Percentiles rank a stretch among this genome's conserved stretches.
These are phyloP conservation scores for Talaromyces atroroseus DNA, from an alignment of 2,329 filamentous ascomycete species.

Conservation along the genomic window DNA sequence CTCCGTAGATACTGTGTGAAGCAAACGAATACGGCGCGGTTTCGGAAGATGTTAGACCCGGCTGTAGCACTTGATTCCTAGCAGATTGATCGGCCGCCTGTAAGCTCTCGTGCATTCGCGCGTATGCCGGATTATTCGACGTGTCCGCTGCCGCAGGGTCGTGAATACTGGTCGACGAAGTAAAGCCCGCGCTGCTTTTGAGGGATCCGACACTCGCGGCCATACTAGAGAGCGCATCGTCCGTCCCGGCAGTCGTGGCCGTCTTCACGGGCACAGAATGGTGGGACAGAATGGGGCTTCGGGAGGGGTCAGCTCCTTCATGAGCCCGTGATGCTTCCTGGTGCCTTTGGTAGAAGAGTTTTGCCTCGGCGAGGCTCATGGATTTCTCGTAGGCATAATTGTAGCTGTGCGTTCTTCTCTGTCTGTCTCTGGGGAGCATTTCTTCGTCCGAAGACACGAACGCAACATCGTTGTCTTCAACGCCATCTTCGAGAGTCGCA, in stretches of 20 bases:
- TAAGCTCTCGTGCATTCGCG: conserved; percentile 9
- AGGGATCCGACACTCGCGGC: conserved; percentile 6
- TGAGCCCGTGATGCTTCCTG: conserved; percentile 55
- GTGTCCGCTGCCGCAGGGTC: conserved; percentile 9
- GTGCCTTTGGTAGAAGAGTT: conserved; percentile 90
- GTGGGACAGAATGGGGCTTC: conserved; percentile 21
- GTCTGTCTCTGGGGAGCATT: conserved; percentile 38
- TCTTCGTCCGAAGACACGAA: conserved; percentile 13
- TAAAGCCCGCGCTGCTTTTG: conserved; percentile 4
- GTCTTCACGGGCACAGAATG: background rate
- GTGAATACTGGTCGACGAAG: conserved; percentile 8
- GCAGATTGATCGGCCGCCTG: conserved; percentile 10
- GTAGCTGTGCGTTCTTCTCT: conserved; percentile 76
- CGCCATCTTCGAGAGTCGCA: background rate
- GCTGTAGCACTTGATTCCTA: conserved; percentile 47
- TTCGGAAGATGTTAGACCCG: conserved; percentile 21
- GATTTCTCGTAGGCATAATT: conserved; percentile 91
- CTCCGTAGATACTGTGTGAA: conserved; percentile 36
- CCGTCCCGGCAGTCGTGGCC: background rate
- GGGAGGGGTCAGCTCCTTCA: conserved; percentile 30
- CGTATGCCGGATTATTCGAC: background rate
- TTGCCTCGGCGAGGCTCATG: conserved; percentile 89
- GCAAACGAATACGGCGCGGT: background rate
- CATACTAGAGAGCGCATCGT: conserved; percentile 8
- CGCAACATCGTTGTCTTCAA: background rate